Percentiles rank a stretch among this genome's conserved stretches.
Evolutionary conservation across 129 eudicot genomes (phyloP).

Genomic region (Silybum marianum): DNA sequence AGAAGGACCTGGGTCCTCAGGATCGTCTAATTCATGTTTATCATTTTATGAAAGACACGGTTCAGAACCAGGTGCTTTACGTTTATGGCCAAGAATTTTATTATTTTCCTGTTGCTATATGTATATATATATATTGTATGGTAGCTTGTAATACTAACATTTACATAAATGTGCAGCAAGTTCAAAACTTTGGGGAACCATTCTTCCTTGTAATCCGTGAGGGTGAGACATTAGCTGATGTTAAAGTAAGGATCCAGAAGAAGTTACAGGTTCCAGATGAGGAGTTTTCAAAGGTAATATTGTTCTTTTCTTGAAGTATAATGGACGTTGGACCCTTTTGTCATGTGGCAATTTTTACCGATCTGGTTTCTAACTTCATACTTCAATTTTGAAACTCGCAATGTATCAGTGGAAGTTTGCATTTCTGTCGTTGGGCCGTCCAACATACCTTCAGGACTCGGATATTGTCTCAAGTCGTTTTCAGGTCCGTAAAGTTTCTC

Average conservation of each 20-base stretch:
- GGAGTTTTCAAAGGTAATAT: constrained; percentile 79
- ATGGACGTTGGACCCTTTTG: not conserved
- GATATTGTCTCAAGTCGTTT: constrained; percentile 72
- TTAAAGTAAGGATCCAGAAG: constrained; percentile 69
- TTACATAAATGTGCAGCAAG: constrained; percentile 35
- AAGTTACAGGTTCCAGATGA: constrained; percentile 84
- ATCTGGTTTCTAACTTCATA: constrained; percentile 9
- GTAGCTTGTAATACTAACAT: not conserved
- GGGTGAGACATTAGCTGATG: constrained; percentile 72
- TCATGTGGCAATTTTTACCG: not conserved
- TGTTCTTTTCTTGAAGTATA: not conserved
- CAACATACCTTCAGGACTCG: constrained; percentile 78
- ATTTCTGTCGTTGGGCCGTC: constrained; percentile 70
- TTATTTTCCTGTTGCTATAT: not conserved
- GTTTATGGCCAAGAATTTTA: not conserved
- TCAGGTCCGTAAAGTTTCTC: constrained; percentile 50
- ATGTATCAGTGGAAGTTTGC: constrained; percentile 85
- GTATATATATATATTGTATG: not conserved
- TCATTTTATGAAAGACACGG: constrained; percentile 62
- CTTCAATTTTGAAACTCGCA: not conserved
- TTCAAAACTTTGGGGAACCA: constrained; percentile 82
- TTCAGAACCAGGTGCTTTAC: constrained; percentile 60
- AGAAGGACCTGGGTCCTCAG: constrained; percentile 67
- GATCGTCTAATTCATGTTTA: constrained; percentile 78
- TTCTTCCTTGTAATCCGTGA: constrained; percentile 79